These are phyloP conservation scores for Yamadazyma ubonensis DNA, from an alignment of 805 yeast genomes.

Conservation along the genomic window DNA sequence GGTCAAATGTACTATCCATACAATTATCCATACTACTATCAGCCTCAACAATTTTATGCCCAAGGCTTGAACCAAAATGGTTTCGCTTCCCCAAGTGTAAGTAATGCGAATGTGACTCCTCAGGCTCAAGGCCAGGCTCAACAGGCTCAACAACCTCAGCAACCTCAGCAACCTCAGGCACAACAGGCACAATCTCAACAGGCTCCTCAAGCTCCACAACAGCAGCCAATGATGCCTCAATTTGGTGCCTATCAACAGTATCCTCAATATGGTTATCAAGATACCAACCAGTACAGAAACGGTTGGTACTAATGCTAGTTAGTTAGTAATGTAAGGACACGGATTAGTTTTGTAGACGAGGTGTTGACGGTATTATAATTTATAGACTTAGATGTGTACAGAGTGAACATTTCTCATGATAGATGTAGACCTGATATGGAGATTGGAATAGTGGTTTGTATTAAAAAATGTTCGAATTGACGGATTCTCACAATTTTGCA, in stretches of 20 bases:
- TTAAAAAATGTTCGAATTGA: no score
- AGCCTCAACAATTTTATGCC: conserved; percentile 39
- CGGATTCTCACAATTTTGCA: no score
- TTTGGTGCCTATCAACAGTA: conserved; percentile 48
- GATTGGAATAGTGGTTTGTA: no score
- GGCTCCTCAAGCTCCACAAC: conserved; percentile 12
- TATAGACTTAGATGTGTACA: no score
- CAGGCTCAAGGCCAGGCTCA: conserved; percentile 5
- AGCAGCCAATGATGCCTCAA: conserved; percentile 43
- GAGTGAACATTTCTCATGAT: no score
- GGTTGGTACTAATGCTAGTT: conserved; percentile 35
- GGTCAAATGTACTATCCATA: conserved; percentile 35
- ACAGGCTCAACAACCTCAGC: conserved; percentile 16
- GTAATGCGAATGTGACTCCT: conserved; percentile 9
- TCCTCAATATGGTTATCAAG: conserved; percentile 48
- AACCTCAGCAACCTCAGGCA: not conserved
- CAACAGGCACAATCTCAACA: conserved; percentile 18
- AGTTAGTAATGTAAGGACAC: conserved; percentile 7
- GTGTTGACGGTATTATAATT: no score
- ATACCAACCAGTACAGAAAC: conserved; percentile 42
- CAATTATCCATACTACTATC: conserved; percentile 42
- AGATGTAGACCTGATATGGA: no score
- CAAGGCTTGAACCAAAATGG: conserved; percentile 18
- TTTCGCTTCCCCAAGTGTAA: conserved; percentile 12
- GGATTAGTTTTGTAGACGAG: no score